Evolutionary conservation across 306 rosid species (phyloP), one percentile per base, ranked within the genome.

Genomic region (Quercus engelmannii): DNA sequence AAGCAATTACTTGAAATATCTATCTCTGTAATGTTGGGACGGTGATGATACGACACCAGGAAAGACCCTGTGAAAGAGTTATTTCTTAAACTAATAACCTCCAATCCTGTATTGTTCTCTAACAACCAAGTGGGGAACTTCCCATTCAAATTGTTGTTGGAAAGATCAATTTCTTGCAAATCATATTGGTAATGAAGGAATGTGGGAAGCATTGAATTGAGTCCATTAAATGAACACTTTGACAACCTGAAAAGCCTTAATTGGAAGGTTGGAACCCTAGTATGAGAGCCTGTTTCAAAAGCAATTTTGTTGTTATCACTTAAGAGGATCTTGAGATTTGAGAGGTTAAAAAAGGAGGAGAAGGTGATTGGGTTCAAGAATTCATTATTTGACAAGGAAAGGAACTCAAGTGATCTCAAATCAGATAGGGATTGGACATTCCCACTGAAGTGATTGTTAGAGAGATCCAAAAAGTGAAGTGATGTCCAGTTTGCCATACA

Each of bases 11-110:
- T 1, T 1, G 76, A 72, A 20, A 72, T 23, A 72, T 72, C 76
- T 4, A 72, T 9, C 0, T 2, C 0, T 1, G 0, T 4, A 25
- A 72, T n/a, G 74, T 38, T 15, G 3, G 12, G 12, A 70, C 7
- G 41, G 0, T 0, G 3, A 46, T 11, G 11, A 38, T n/a, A 0
- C 0, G 74, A 28, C 31, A 43, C 10, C 3, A 9, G 19, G 5
- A 70, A 10, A 5, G n/a, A 4, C 3, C 74, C 74, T 11, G 5
- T 70, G 4, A 70, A 38, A 12, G 56, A 38, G 19, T 49, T 33
- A 70, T 70, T 43, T 20, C 1, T 33, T 25, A n/a, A 21, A 12
- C 1, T 2, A 33, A 70, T 3, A 12, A 31, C 3, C 54, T 5
- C 55, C 51, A 70, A 70, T 6, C 25, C n/a, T 11, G 74, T 41